Conservation (phyloP, 257 asterid species). For the Eucommia ulmoides region DNA sequence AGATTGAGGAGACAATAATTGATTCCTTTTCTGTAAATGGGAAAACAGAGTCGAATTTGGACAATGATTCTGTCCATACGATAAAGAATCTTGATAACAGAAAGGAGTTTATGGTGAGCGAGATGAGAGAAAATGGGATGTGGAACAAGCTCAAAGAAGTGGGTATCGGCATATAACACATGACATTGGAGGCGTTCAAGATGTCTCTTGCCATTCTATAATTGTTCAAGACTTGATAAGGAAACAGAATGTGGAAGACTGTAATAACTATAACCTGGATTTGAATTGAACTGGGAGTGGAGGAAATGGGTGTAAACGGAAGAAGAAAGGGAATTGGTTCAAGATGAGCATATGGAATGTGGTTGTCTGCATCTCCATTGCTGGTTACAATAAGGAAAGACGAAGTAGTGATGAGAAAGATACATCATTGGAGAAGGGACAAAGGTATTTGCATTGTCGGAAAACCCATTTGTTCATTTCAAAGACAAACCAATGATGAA, state of each 20-base stretch:
- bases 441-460: constrained; percentile 36
- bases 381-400: constrained; percentile 59
- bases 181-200: constrained; percentile 85
- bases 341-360: constrained; percentile 63
- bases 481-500: constrained; percentile 17
- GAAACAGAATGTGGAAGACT: constrained; percentile 78
- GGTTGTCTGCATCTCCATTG: constrained; percentile 63
- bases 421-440: constrained; percentile 86
- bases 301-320: constrained; percentile 46
- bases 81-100: constrained; percentile 91
- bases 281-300: constrained; percentile 36
- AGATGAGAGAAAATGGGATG: constrained; percentile 82
- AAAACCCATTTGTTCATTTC: constrained; percentile 13
- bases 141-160: constrained; percentile 92
- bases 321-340: constrained; percentile 75
- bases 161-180: constrained; percentile 78
- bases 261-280: constrained; percentile 42
- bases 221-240: constrained; percentile 96
- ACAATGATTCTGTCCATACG: constrained; percentile 29
- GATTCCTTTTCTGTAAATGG: constrained; percentile 3
- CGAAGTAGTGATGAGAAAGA: constrained; percentile 92
- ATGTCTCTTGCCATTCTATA: constrained; percentile 94
- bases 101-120: constrained; percentile 89
- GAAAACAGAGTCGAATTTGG: constrained; percentile 12
- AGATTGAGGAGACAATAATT: constrained; percentile 5